A percentile compares a stretch with the other conserved stretches of the same genome.
These are phyloP conservation scores for Colletotrichum eleusines DNA, from an alignment of 2,329 filamentous ascomycete species.

Conservation along the genomic window DNA sequence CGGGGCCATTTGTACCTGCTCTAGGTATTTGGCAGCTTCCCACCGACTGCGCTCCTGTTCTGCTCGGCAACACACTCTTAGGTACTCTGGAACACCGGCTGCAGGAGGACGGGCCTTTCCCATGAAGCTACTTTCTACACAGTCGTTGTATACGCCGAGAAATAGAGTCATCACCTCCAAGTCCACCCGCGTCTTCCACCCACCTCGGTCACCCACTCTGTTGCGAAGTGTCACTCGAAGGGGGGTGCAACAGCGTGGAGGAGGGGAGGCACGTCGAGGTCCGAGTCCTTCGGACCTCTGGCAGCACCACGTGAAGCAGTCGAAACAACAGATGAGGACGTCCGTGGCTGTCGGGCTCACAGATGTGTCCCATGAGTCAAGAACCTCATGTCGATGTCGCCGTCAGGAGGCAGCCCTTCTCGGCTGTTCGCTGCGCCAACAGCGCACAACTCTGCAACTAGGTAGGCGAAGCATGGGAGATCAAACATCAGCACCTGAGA, in stretches of 20 bases:
- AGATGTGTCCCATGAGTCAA: slow-evolving; percentile 20
- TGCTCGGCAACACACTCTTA: too few species aligned
- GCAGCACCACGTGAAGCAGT: slow-evolving; percentile 14
- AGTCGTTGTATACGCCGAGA: neutral
- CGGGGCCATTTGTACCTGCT: too few species aligned
- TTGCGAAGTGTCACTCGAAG: neutral
- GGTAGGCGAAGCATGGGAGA: slow-evolving; percentile 34
- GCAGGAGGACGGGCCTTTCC: slow-evolving; percentile 14
- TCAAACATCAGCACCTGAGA: slow-evolving; percentile 34
- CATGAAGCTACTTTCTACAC: neutral
- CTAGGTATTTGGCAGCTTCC: too few species aligned
- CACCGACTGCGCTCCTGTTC: too few species aligned
- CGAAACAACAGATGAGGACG: slow-evolving; percentile 23
- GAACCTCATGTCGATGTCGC: slow-evolving; percentile 14
- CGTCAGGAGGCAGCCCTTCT: slow-evolving; percentile 15
- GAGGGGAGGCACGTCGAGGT: slow-evolving; percentile 1
- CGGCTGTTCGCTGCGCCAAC: slow-evolving; percentile 11
- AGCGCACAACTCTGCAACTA: slow-evolving; percentile 7
- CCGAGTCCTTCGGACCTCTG: slow-evolving; percentile 11
- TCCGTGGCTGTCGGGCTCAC: slow-evolving; percentile 17
- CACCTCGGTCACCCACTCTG: neutral
- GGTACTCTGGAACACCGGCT: slow-evolving; percentile 22
- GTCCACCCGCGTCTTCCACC: neutral
- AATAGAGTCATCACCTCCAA: neutral
- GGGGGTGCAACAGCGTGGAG: slow-evolving; percentile 6